Base-by-base conservation (phyloP, 257 asterid species). In the Perilla frutescens region DNA sequence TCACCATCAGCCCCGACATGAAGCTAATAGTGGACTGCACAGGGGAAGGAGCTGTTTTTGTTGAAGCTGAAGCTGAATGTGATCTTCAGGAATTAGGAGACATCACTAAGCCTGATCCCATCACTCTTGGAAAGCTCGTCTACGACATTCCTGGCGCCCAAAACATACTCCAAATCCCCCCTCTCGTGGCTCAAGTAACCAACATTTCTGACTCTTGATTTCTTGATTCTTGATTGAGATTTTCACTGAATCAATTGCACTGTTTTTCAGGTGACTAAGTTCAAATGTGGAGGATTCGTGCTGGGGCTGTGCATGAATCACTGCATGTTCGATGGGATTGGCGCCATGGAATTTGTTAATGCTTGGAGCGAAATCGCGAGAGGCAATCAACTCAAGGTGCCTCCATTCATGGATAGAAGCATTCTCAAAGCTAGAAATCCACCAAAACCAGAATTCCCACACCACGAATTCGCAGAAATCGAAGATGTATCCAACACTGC, bases 211-310 rank as follows among this genome's bases (percentile, higher is more conserved):
- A 43, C 6, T 43, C 10, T 6, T 43, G 48, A 43, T 43, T 2
- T 7, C n/a, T 9, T 47, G 37, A 34, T 34, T 34, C 37, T 34
- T 34, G 37, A 34, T 34, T 34, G 3, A 4, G 37, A 3, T 32
- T 8, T 3, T 56, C 6, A 7, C 8, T 56, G 5, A 26, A 5
- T 5, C 8, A 36, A 68, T 58, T 20, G 0, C 6, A 6, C 26
- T 7, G 12, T 55, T 32, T 65, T 55, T 20, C 80, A 92, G 97
- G 96, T 88, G 73, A 93, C 98, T 2, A 86, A 87, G 78, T 93
- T 93, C 92, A 86, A 88, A 68, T 89, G 97, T 82, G 97, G 98
- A 34, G 98, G 98, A 15, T 93, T 93, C 68, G 97, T 87, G 41
- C 83, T 93, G 0, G 96, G 98, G 8, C 14, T 93, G 68, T 87